Conservation (phyloP, 345 rosid species). For the Boechera stricta region DNA sequence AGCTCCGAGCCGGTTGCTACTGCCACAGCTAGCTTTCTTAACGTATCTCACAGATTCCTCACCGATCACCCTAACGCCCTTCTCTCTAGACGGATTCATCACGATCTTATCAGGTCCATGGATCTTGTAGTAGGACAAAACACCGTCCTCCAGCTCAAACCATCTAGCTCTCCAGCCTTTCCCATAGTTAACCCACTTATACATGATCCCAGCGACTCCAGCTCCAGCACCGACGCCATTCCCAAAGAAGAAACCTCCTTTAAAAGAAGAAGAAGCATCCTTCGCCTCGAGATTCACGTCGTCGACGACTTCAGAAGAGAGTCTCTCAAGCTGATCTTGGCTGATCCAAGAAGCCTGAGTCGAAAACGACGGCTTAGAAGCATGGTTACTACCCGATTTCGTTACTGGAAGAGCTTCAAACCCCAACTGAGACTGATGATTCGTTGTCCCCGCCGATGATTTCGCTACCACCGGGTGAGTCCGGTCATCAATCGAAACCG, state of each 20-base stretch:
- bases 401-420: constrained; percentile 41
- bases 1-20: constrained; percentile 47
- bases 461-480: constrained; percentile 62
- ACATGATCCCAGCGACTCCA: constrained; percentile 75
- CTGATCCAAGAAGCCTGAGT: constrained; percentile 71
- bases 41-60: constrained; percentile 80
- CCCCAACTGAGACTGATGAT: constrained; percentile 51
- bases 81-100: constrained; percentile 70
- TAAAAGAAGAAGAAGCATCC: constrained; percentile 50
- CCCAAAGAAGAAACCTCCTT: constrained; percentile 47
- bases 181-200: constrained; percentile 98
- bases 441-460: constrained; percentile 42
- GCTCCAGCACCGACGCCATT: constrained; percentile 50
- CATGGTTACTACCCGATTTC: constrained; percentile 44
- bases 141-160: constrained; percentile 88
- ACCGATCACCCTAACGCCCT: constrained; percentile 75
- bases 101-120: constrained; percentile 92
- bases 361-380: constrained; percentile 58
- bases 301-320: constrained; percentile 42
- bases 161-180: constrained; percentile 95
- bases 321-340: constrained; percentile 48
- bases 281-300: constrained; percentile 47
- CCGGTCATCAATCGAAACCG: constrained; percentile 92
- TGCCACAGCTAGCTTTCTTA: constrained; percentile 70
- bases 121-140: constrained; percentile 83